Evolutionary conservation across 2,329 filamentous ascomycete genomes (phyloP).

Genomic region (Nigrospora sphaerica): DNA sequence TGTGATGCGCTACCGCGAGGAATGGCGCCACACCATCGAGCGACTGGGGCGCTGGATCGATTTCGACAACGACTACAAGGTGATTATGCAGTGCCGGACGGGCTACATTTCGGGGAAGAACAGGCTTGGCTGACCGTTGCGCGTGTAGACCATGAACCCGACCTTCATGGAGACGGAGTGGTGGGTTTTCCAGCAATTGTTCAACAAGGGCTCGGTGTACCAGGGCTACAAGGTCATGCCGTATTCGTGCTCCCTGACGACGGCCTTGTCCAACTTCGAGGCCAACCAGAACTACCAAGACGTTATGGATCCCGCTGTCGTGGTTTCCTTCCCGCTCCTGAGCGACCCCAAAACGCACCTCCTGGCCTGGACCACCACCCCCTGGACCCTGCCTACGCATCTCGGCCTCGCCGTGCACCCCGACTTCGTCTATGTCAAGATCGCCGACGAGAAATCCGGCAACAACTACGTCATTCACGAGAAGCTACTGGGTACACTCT

Average conservation of each 20-base stretch:
- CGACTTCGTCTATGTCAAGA: slow-evolving; percentile 81
- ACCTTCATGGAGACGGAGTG: slow-evolving; percentile 92
- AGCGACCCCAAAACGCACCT: slow-evolving; percentile 69
- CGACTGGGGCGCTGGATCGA: slow-evolving; percentile 92
- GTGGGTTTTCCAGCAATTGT: slow-evolving; percentile 95
- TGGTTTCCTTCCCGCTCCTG: slow-evolving; percentile 79
- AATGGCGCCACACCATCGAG: slow-evolving; percentile 86
- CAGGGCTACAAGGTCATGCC: slow-evolving; percentile 91
- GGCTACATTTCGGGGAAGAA: no score
- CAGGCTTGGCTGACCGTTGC: background rate
- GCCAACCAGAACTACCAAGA: slow-evolving; percentile 93
- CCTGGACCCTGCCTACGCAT: slow-evolving; percentile 78
- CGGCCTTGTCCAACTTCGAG: slow-evolving; percentile 88
- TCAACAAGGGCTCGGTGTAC: slow-evolving; percentile 84
- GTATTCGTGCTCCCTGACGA: slow-evolving; percentile 85
- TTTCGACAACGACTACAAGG: slow-evolving; percentile 96
- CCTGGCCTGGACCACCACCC: slow-evolving; percentile 85
- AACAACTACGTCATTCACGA: slow-evolving; percentile 84
- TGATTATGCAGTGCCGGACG: slow-evolving; percentile 18
- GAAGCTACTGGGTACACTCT: slow-evolving; percentile 71
- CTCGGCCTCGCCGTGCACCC: slow-evolving; percentile 71
- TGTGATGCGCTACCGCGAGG: slow-evolving; percentile 81
- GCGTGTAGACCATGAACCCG: slow-evolving; percentile 71
- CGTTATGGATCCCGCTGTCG: slow-evolving; percentile 82
- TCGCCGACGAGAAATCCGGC: slow-evolving; percentile 72